phyloP scores from a whole-genome alignment of 139 green algal species.

The Parachlorella kessleri region DNA sequence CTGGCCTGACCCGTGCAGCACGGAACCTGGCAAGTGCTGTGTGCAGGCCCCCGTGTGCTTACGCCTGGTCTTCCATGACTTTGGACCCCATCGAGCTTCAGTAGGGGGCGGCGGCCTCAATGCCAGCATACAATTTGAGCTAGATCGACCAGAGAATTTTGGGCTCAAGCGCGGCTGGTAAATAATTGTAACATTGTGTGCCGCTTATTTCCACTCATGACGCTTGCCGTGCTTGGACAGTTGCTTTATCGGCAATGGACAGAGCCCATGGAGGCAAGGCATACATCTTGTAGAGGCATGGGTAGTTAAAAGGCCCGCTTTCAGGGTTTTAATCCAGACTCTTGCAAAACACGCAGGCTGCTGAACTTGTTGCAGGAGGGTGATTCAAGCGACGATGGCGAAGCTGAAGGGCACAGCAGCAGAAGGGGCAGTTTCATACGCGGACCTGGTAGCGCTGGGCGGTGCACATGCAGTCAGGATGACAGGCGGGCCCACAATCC shows the following conservation, averaged over 20 bases:
- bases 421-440: conserved; percentile 55
- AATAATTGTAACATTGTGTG: too few species aligned
- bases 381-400: conserved; percentile 44
- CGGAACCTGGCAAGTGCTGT: too few species aligned
- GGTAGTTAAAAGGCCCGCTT: background rate
- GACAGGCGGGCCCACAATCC: conserved; percentile 72
- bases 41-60: conserved; percentile 78
- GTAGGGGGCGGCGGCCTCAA: conserved; percentile 80
- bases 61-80: conserved; percentile 88
- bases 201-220: too few species aligned
- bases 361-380: conserved; percentile 33
- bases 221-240: too few species aligned
- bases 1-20: too few species aligned
- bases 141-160: conserved; percentile 84
- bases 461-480: conserved; percentile 69
- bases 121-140: conserved; percentile 81
- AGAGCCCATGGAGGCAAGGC: too few species aligned
- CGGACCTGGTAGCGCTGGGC: conserved; percentile 82
- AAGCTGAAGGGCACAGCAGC: conserved; percentile 64
- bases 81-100: conserved; percentile 63
- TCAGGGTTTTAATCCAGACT: background rate
- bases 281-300: too few species aligned
- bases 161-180: conserved; percentile 84
- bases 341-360: too few species aligned
- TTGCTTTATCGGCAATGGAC: too few species aligned